Evolutionary conservation across 257 asterid species (phyloP).

Genomic region (Anisodus acutangulus): DNA sequence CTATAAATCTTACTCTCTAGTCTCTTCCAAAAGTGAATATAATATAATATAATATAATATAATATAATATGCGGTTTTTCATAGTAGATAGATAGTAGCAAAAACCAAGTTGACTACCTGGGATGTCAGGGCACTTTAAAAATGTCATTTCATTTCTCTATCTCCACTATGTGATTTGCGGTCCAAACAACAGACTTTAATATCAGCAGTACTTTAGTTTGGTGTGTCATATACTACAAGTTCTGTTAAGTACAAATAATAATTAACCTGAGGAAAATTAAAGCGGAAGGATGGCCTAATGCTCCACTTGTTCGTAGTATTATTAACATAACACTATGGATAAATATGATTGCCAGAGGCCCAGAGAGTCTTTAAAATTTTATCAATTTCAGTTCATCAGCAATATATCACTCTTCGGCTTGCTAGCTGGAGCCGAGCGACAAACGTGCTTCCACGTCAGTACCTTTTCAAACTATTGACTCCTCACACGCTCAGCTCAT

Average conservation of each 20-base stretch:
- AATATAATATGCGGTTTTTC: background rate
- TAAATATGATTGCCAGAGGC: constrained; percentile 11
- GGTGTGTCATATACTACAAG: background rate
- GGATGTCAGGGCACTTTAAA: background rate
- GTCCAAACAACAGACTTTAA: background rate
- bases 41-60: background rate
- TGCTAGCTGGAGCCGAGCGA: constrained; percentile 9
- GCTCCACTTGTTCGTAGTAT: background rate
- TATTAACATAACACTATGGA: background rate
- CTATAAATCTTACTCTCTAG: background rate
- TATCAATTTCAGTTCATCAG: background rate
- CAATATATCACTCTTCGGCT: constrained; percentile 1
- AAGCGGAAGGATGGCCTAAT: background rate
- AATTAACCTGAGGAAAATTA: background rate
- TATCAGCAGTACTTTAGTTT: background rate
- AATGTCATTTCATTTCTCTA: background rate
- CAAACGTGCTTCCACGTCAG: constrained; percentile 22
- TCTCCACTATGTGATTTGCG: constrained; percentile 12
- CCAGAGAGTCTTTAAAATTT: background rate
- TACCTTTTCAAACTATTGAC: constrained; percentile 35
- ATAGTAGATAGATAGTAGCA: background rate
- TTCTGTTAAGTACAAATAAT: background rate
- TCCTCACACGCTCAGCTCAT: constrained; percentile 10
- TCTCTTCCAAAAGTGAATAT: background rate
- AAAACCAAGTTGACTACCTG: constrained; percentile 20